These are phyloP conservation scores for Diaporthe sp. DNA, from an alignment of 2,329 filamentous ascomycete species.

Conservation along the genomic window DNA sequence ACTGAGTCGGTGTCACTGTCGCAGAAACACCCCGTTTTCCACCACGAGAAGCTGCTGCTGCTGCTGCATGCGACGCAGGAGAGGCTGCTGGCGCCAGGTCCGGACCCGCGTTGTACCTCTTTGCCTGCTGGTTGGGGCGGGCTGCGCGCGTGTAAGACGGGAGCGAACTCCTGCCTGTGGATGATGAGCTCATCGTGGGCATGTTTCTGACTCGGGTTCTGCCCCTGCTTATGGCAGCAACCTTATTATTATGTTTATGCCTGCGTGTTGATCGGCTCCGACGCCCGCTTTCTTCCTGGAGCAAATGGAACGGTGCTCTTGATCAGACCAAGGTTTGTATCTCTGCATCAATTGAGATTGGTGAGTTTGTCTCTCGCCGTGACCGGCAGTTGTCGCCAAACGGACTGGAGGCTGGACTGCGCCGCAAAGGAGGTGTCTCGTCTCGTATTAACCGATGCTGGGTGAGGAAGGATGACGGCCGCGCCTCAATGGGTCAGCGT, in stretches of 20 bases:
- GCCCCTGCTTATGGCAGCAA: constrained; percentile 12
- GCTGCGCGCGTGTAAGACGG: constrained; percentile 27
- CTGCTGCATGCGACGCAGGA: not conserved
- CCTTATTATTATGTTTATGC: constrained; percentile 26
- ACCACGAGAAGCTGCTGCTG: not conserved
- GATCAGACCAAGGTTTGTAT: not conserved
- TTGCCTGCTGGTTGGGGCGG: constrained; percentile 3
- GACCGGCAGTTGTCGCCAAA: not conserved
- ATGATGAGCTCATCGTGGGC: constrained; percentile 25
- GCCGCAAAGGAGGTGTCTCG: constrained; percentile 19
- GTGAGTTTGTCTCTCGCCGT: not conserved
- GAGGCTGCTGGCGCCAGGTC: not conserved
- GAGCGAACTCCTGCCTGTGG: constrained; percentile 8
- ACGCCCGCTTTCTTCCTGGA: not conserved
- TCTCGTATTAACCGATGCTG: constrained; percentile 10
- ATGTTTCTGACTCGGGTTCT: constrained; percentile 5
- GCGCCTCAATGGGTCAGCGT: constrained; percentile 23
- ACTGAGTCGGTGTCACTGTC: constrained; percentile 11
- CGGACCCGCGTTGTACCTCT: not conserved
- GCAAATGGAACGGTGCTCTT: not conserved
- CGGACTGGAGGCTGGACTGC: not conserved
- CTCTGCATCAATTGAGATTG: not conserved
- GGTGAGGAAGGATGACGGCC: constrained; percentile 4
- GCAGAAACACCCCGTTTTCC: constrained; percentile 26
- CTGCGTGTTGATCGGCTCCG: not conserved